Conservation (phyloP, 2,329 filamentous ascomycete species). For the Hymenoscyphus fructigenus region DNA sequence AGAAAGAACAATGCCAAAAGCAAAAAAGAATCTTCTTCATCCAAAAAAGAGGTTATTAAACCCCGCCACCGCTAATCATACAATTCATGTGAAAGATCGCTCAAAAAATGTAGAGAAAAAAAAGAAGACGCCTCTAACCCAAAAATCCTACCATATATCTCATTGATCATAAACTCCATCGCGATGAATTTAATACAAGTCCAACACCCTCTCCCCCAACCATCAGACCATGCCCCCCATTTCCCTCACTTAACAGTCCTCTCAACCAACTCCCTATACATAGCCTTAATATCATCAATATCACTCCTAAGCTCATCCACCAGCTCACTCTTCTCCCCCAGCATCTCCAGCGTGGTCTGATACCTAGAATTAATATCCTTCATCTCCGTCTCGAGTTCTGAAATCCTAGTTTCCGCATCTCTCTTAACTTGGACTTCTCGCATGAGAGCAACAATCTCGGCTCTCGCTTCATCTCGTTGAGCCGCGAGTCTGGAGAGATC, state of each 20-base stretch:
- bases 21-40: background rate
- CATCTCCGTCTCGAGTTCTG: slow-evolving; percentile 67
- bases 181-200: background rate
- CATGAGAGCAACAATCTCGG: slow-evolving; percentile 89
- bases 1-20: no score
- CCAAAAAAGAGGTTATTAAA: slow-evolving; percentile 11
- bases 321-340: slow-evolving; percentile 94
- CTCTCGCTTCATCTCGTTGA: slow-evolving; percentile 90
- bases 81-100: no score
- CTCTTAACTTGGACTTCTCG: slow-evolving; percentile 75
- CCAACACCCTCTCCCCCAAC: background rate
- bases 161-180: no score
- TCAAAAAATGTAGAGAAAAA: no score
- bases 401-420: slow-evolving; percentile 57
- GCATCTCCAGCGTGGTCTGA: slow-evolving; percentile 86
- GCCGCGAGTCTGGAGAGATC: slow-evolving; percentile 75
- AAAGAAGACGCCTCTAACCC: slow-evolving; percentile 1
- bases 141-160: no score
- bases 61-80: background rate
- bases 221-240: background rate
- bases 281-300: slow-evolving; percentile 89
- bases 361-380: slow-evolving; percentile 72
- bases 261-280: slow-evolving; percentile 92
- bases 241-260: slow-evolving; percentile 65
- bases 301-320: slow-evolving; percentile 89